Conservation (phyloP, 2,329 filamentous ascomycete genomes). For the Sporothrix protearum region DNA sequence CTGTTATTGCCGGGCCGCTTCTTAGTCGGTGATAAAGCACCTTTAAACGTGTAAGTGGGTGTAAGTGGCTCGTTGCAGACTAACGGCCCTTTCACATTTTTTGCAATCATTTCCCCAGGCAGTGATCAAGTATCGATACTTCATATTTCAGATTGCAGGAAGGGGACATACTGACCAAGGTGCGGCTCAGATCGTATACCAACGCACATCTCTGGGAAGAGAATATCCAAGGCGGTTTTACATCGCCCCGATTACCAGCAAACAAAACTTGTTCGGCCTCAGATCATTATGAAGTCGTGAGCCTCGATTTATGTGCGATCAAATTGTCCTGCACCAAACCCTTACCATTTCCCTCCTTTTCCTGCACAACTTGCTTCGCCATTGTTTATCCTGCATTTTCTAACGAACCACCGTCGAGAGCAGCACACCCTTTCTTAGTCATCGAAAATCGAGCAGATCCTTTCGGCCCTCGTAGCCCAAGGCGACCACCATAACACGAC, state of each 20-base stretch:
- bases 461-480: background rate
- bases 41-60: background rate
- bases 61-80: background rate
- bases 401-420: background rate
- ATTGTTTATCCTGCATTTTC: background rate
- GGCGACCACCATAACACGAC: background rate
- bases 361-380: constrained; percentile 6
- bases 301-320: background rate
- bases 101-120: background rate
- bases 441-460: background rate
- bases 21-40: background rate
- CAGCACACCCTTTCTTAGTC: background rate
- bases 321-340: no score
- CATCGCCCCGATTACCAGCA: background rate
- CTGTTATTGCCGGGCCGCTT: background rate
- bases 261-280: background rate
- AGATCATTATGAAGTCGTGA: background rate
- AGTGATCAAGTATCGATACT: background rate
- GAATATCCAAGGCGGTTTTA: background rate
- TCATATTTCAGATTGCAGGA: background rate
- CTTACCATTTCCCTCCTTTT: no score
- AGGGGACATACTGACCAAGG: background rate
- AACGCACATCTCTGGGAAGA: background rate
- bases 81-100: background rate
- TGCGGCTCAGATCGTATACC: background rate